Conservation (phyloP, 345 rosid species). For the Corchorus capsularis region DNA sequence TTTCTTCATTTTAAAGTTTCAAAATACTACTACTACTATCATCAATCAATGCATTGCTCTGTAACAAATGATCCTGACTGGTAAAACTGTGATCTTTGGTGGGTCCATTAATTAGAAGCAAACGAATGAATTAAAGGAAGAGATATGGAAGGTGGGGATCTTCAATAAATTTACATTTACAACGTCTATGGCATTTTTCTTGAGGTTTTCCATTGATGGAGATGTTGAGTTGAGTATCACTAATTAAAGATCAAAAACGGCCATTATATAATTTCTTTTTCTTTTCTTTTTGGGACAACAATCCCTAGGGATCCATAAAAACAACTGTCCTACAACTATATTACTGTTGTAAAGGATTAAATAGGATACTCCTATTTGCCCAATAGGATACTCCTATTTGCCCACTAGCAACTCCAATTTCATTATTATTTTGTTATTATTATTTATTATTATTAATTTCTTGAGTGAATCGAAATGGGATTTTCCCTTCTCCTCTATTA, state of each 20-base stretch:
- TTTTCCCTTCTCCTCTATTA: too few species aligned
- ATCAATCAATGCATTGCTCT: not conserved
- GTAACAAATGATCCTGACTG: not conserved
- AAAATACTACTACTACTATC: not conserved
- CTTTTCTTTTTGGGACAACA: not conserved
- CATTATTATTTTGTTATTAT: not conserved
- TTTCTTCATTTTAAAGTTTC: not conserved
- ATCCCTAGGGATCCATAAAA: slow-evolving; percentile 18
- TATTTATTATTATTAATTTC: too few species aligned
- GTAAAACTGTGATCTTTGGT: not conserved
- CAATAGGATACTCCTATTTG: not conserved
- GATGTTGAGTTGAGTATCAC: not conserved
- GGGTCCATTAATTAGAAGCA: not conserved
- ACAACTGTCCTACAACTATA: not conserved
- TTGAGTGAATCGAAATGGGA: too few species aligned
- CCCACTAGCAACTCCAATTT: not conserved
- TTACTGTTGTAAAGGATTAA: not conserved
- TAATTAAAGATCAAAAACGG: not conserved
- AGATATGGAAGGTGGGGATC: not conserved
- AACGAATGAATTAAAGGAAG: not conserved
- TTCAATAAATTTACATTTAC: not conserved
- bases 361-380: not conserved
- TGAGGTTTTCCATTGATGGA: not conserved
- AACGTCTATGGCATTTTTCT: slow-evolving; percentile 2
- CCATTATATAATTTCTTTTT: not conserved